Base-by-base conservation (phyloP, 2,329 filamentous ascomycete genomes). In the Colletotrichum orchidophilum region DNA sequence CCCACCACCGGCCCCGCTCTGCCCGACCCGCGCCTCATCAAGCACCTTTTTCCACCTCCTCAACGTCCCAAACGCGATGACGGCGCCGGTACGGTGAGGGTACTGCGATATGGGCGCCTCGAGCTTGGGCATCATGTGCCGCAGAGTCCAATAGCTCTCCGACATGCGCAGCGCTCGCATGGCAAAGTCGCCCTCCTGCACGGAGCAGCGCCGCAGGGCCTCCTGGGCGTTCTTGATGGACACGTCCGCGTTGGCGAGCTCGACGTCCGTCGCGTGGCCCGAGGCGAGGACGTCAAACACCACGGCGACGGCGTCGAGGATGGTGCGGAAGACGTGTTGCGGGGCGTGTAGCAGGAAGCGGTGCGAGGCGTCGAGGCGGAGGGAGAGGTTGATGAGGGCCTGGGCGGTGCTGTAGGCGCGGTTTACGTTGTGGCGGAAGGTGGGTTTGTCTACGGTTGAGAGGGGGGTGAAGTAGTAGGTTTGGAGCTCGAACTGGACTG, bases 401-500 rank as follows among this genome's bases (percentile, higher is more conserved):
- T 84, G 83, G 4, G 87, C 81, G 2, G 87, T 88, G 71, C 80
- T 83, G 77, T 85, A 87, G 26, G 83, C 79, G 26, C 85, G 84
- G 50, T 86, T 76, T 27, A 85, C 77, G 74, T 87, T 84, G 59
- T 84, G 79, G 70, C 81, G 83, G 66, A 87, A 80, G 13, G 78
- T 79, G 50, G 81, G 82, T 1, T 77, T 76, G 73, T 77, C 80
- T 71, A 79, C 79, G 21, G 80, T 81, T 2, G 83, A 80, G 0
- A 82, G 80, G 3, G 84, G 84, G 72, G 84, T 81, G 74, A 88
- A 85, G 78, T 88, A 88, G 77, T 85, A 88, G 1, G 81, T 78
- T 72, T 89, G 87, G 9, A 89, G 82, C 66, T 89, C 87, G n/a
- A 88, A 81, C 26, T 85, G 81, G 1, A 86, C 83, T 0, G 86